Conservation (phyloP, 1,284 basidiomycete species). For the Meripilus lineatus region DNA sequence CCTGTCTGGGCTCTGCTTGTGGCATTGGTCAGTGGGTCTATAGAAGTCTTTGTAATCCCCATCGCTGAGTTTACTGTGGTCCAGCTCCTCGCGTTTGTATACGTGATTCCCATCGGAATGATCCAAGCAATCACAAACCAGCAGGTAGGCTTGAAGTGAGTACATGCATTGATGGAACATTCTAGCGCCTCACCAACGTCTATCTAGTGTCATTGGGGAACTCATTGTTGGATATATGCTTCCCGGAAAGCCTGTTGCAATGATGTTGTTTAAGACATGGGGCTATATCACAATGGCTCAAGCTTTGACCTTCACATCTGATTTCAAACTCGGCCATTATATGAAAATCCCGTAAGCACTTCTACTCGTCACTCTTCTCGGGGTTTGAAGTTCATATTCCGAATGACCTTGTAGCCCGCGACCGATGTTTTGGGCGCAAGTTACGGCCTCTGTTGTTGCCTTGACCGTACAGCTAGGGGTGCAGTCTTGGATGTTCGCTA, state of each 20-base stretch:
- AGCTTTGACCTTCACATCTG: slow-evolving; percentile 39
- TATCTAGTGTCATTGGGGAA: slow-evolving; percentile 37
- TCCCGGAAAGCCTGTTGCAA: slow-evolving; percentile 46
- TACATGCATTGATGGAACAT: background rate
- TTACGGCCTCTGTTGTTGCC: slow-evolving; percentile 40
- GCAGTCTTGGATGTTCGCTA: slow-evolving; percentile 42
- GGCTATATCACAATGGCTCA: slow-evolving; percentile 44
- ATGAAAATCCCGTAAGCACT: slow-evolving; percentile 36
- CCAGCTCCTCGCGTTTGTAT: slow-evolving; percentile 30
- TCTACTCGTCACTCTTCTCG: background rate
- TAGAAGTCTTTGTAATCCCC: slow-evolving; percentile 21
- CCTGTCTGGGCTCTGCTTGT: slow-evolving; percentile 53
- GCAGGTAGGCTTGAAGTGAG: slow-evolving; percentile 34
- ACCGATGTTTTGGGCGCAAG: slow-evolving; percentile 40
- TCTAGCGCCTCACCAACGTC: too few relatives aligned
- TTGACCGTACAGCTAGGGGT: slow-evolving; percentile 38
- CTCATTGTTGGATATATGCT: slow-evolving; percentile 41
- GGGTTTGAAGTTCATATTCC: background rate
- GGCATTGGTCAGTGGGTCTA: slow-evolving; percentile 31
- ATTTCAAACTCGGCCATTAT: slow-evolving; percentile 44
- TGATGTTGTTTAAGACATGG: slow-evolving; percentile 53
- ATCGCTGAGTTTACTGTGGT: slow-evolving; percentile 15
- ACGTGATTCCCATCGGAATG: slow-evolving; percentile 53
- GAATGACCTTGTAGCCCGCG: slow-evolving; percentile 23
- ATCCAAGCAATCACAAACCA: slow-evolving; percentile 45